Conservation (phyloP, 2,329 filamentous ascomycete species). For the Cyanodermella asteris region DNA sequence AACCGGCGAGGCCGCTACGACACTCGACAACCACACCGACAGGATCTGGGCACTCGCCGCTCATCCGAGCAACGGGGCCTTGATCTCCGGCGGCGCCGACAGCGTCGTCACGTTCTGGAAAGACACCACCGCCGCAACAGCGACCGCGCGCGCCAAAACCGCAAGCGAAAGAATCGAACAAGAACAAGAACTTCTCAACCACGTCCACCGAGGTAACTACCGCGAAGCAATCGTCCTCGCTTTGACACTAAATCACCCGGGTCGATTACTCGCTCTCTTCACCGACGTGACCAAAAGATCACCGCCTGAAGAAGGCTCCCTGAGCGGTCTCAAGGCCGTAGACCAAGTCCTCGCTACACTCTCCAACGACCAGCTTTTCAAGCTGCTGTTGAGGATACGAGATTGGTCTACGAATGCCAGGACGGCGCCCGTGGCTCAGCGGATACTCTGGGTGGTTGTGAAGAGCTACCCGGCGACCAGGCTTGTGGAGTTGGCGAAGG, state of each 20-base stretch:
- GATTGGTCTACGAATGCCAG: constrained; percentile 97
- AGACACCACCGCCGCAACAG: constrained; percentile 68
- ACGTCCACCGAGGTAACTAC: constrained; percentile 71
- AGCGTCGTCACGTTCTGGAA: constrained; percentile 89
- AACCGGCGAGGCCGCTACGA: constrained; percentile 65
- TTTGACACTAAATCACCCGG: constrained; percentile 83
- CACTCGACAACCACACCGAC: constrained; percentile 91
- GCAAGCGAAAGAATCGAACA: constrained; percentile 70
- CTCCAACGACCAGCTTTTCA: constrained; percentile 67
- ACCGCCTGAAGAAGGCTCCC: constrained; percentile 15
- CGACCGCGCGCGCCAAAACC: constrained; percentile 49
- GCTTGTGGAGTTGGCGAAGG: constrained; percentile 31
- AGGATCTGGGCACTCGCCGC: constrained; percentile 78
- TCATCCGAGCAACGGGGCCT: constrained; percentile 36
- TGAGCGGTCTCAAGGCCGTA: constrained; percentile 33
- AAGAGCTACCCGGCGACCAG: constrained; percentile 59
- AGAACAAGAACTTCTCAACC: constrained; percentile 83
- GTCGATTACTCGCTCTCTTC: constrained; percentile 64
- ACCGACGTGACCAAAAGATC: constrained; percentile 45
- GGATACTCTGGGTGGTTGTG: constrained; percentile 59
- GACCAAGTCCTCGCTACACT: constrained; percentile 65
- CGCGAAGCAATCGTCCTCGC: constrained; percentile 83
- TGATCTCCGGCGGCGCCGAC: constrained; percentile 82
- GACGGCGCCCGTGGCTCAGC: constrained; percentile 66
- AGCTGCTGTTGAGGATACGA: constrained; percentile 56